Evolutionary conservation across 306 rosid genomes (phyloP).

Genomic region (Fagus sylvatica): DNA sequence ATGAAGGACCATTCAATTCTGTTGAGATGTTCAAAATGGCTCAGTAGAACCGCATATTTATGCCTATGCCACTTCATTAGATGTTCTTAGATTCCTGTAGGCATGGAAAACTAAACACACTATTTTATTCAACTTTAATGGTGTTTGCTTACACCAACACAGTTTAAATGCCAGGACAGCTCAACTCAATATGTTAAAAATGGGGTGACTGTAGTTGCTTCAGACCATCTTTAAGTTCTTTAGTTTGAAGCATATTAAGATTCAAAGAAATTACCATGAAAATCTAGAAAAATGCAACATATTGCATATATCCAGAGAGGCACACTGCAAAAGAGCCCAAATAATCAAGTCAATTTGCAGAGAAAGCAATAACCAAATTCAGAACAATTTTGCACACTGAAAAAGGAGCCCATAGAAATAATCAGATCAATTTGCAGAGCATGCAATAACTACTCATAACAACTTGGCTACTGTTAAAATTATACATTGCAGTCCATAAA

Average conservation of each 20-base stretch:
- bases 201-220: not conserved
- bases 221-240: not conserved
- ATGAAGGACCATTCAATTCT: not conserved
- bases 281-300: slow-evolving; percentile 73
- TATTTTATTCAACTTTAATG: not conserved
- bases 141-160: not conserved
- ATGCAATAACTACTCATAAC: not conserved
- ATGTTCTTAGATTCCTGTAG: not conserved
- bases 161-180: not conserved
- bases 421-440: slow-evolving; percentile 14
- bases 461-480: not conserved
- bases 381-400: slow-evolving; percentile 41
- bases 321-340: slow-evolving; percentile 55
- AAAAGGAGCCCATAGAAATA: slow-evolving; percentile 26
- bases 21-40: not conserved
- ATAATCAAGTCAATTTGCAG: slow-evolving; percentile 12
- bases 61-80: not conserved
- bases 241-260: slow-evolving; percentile 7
- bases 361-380: slow-evolving; percentile 4
- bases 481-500: slow-evolving; percentile 1
- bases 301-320: slow-evolving; percentile 89
- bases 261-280: slow-evolving; percentile 62
- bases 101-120: not conserved
- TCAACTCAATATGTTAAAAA: slow-evolving; percentile 17
- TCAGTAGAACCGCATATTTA: not conserved